Evolutionary conservation across 495 filamentous ascomycete genomes (phyloP).

Genomic region (Tuber melanosporum): DNA sequence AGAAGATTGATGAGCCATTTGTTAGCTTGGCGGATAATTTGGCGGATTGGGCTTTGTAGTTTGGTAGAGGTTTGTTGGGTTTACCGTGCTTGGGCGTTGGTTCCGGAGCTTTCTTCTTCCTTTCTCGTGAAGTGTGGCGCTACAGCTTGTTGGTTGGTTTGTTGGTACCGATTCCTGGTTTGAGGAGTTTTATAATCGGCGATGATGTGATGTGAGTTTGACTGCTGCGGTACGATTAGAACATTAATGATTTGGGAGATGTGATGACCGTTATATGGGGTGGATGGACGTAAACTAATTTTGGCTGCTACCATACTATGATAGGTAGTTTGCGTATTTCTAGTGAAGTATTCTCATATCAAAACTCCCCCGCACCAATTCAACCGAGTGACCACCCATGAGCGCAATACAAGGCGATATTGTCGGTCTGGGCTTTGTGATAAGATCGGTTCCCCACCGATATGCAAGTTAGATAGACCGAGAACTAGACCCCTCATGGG

Average conservation of each 20-base stretch:
- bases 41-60: conserved; percentile 70
- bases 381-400: background rate
- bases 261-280: background rate
- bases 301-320: background rate
- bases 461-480: background rate
- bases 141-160: background rate
- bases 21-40: conserved; percentile 60
- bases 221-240: background rate
- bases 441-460: background rate
- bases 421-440: background rate
- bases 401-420: background rate
- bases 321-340: background rate
- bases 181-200: background rate
- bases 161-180: background rate
- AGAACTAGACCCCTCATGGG: background rate
- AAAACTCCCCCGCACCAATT: background rate
- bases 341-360: background rate
- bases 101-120: background rate
- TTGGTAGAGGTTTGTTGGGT: background rate
- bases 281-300: background rate
- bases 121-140: background rate
- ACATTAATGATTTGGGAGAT: background rate
- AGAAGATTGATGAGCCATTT: conserved; percentile 87
- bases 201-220: background rate
- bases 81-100: background rate